Percentiles rank a stretch among this genome's conserved stretches.
phyloP scores from a whole-genome alignment of 352 stramenopile species.

The Phytophthora quininea region DNA sequence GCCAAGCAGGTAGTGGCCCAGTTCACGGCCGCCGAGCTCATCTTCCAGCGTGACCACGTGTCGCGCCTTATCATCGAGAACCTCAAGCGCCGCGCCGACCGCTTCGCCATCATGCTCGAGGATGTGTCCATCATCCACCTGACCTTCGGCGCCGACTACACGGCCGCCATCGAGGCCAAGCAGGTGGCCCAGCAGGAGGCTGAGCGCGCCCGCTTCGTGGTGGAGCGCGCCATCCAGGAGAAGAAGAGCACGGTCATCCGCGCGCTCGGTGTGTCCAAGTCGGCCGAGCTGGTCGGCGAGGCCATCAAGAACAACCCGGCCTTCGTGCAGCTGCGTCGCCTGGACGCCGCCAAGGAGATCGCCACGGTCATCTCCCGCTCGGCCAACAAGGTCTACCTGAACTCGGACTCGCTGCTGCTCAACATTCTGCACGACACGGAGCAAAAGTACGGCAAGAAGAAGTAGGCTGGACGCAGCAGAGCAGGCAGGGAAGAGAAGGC shows the following conservation, averaged over 20 bases:
- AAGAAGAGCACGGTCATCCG: constrained; percentile 99
- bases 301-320: constrained; percentile 99
- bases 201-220: constrained; percentile 98
- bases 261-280: constrained; percentile 98
- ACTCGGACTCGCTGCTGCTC: constrained; percentile 97
- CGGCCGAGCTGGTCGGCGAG: constrained; percentile 97
- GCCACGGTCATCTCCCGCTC: constrained; percentile 94
- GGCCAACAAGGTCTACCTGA: constrained; percentile 98
- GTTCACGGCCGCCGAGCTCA: constrained; percentile 98
- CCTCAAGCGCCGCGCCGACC: constrained; percentile 86
- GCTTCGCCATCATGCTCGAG: constrained; percentile 95
- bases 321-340: constrained; percentile 98
- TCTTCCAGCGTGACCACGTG: constrained; percentile 99
- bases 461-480: constrained; percentile 28
- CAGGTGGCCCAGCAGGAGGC: constrained; percentile 99
- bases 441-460: constrained; percentile 52
- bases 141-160: constrained; percentile 98
- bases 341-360: constrained; percentile 99
- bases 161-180: constrained; percentile 98
- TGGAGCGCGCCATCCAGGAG: constrained; percentile 98
- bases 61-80: constrained; percentile 94
- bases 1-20: constrained; percentile 99
- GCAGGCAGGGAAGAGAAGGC: not conserved
- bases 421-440: constrained; percentile 92
- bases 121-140: constrained; percentile 99